Conservation (phyloP, 2,329 filamentous ascomycete species). For the Leptographium wingfieldii region DNA sequence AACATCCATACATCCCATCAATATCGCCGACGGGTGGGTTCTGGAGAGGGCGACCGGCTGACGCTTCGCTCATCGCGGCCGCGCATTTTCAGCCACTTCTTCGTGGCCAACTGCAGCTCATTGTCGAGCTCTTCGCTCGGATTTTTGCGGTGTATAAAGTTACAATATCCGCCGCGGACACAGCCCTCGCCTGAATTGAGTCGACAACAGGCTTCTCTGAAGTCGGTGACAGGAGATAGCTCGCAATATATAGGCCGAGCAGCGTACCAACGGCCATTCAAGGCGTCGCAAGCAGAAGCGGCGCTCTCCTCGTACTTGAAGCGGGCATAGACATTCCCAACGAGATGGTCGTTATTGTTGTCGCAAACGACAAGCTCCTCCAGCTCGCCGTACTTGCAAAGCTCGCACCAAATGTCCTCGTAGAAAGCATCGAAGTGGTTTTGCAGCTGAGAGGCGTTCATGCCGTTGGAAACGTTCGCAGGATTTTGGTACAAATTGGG, state of each 20-base stretch:
- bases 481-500: conserved; percentile 99
- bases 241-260: conserved; percentile 97
- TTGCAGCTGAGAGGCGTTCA: conserved; percentile 91
- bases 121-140: conserved; percentile 77
- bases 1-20: conserved; percentile 18
- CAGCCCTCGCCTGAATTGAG: conserved; percentile 92
- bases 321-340: conserved; percentile 97
- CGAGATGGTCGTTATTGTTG: conserved; percentile 98
- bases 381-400: conserved; percentile 96
- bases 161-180: conserved; percentile 93
- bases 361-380: conserved; percentile 98
- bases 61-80: conserved; percentile 76
- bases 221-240: conserved; percentile 91
- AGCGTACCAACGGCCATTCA: conserved; percentile 95
- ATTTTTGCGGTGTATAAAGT: conserved; percentile 98
- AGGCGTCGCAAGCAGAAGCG: conserved; percentile 82
- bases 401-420: conserved; percentile 99
- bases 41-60: conserved; percentile 72
- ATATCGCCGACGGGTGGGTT: conserved; percentile 62
- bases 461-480: conserved; percentile 90
- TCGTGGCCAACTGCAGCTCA: conserved; percentile 76
- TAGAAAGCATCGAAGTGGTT: conserved; percentile 99
- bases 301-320: conserved; percentile 99
- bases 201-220: conserved; percentile 92
- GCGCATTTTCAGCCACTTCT: conserved; percentile 87